Conservation (phyloP, 495 filamentous ascomycete species). For the Penicillium canariense region DNA sequence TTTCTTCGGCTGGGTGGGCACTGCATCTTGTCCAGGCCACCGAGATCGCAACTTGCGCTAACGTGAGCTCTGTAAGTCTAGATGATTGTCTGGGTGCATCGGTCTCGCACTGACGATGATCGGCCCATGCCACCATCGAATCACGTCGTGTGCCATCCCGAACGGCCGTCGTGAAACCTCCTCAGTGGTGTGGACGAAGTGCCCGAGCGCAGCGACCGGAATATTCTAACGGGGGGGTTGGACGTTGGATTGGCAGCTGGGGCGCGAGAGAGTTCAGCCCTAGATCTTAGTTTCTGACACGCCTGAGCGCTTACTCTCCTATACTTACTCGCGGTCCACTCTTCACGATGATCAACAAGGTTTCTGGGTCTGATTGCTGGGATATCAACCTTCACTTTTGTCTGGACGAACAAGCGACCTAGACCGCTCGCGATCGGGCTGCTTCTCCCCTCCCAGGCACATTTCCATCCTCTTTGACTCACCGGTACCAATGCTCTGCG, state of each 20-base stretch:
- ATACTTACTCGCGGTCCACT: too few relatives aligned
- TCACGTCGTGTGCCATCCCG: slow-evolving; percentile 5
- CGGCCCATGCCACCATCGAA: slow-evolving; percentile 13
- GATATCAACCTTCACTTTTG: not conserved
- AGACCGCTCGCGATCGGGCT: slow-evolving; percentile 9
- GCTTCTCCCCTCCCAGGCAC: not conserved
- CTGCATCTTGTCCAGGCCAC: not conserved
- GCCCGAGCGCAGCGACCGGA: slow-evolving; percentile 17
- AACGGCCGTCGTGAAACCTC: slow-evolving; percentile 8
- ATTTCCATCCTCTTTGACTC: slow-evolving; percentile 13
- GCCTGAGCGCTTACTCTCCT: slow-evolving; percentile 12
- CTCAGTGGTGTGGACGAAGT: slow-evolving; percentile 4
- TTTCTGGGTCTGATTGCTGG: not conserved
- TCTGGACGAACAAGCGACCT: not conserved
- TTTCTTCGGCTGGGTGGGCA: not conserved
- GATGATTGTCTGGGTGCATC: too few relatives aligned
- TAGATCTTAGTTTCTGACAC: slow-evolving; percentile 19
- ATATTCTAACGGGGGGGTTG: slow-evolving; percentile 2
- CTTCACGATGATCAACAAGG: not conserved
- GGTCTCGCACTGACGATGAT: not conserved
- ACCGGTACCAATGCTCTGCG: slow-evolving; percentile 9
- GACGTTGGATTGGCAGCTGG: slow-evolving; percentile 13
- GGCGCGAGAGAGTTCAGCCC: slow-evolving; percentile 22
- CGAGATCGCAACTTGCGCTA: slow-evolving; percentile 8
- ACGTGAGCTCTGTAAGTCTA: not conserved